Base-by-base conservation (phyloP, 352 stramenopile species). In the Phytophthora macrochlamydospora region DNA sequence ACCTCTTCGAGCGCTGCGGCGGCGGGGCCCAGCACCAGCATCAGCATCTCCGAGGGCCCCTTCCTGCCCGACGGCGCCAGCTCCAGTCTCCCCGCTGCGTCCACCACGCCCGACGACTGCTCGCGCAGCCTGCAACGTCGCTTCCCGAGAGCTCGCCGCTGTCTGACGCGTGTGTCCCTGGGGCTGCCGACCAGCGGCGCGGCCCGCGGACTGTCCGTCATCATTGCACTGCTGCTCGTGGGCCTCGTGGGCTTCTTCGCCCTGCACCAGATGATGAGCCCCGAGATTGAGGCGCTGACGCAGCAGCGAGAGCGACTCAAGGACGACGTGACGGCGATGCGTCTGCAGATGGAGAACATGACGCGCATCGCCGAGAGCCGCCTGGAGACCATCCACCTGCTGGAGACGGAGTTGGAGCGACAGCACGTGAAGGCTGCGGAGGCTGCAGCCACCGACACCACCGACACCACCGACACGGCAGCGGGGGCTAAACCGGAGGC, bases 211-310 rank as follows among this genome's bases (percentile, higher is more conserved):
- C 59, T 91, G 31, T 81, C 63, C 32, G 57, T 90, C 3, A 87
- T 81, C 44, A 24, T 83, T 43, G 76, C 67, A 31, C 78, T 90
- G 75, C 67, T 92, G 43, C 61, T 90, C 43, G 65, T 87, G 56
- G 83, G 83, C 40, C 69, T 69, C 42, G 81, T 89, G 44, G 84
- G 82, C 29, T 90, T 82, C 30, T 83, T 93, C 52, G 83, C 84
- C 32, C 75, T 93, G 35, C 84, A 85, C 29, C 84, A 93, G 63
- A 83, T 91, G 73, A 83, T 91, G 69, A 90, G 80, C 60, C 84
- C 84, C 7, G 78, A 93, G 69, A 90, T 90, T 51, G 82, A 91
- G 53, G 78, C 79, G 59, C 77, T 91, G 14, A 66, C 87, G 42
- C 72, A 77, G 42, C 74, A 93, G 65, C 80, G 82, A 38, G 78